phyloP scores from a whole-genome alignment of 176 grass and related monocot genomes.

The Phyllostachys edulis region DNA sequence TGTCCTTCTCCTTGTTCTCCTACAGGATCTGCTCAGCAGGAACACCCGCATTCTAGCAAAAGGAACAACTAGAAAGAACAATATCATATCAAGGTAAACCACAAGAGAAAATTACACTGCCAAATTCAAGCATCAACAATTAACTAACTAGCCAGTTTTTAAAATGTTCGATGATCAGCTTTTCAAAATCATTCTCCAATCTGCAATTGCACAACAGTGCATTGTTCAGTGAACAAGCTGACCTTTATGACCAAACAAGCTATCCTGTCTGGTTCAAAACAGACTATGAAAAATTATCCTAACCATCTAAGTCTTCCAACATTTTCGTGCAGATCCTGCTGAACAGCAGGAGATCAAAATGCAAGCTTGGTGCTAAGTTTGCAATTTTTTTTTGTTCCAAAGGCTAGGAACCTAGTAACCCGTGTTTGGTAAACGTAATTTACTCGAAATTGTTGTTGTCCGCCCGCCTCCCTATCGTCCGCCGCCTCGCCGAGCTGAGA shows the following conservation, averaged over 20 bases:
- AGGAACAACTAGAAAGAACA: not conserved
- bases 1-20: no score
- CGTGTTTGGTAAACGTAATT: not conserved
- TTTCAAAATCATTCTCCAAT: not conserved
- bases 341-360: not conserved
- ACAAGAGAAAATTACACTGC: not conserved
- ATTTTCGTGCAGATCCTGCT: no score
- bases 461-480: no score
- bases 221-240: not conserved
- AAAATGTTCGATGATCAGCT: not conserved
- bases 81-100: not conserved
- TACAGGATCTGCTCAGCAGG: no score
- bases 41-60: not conserved
- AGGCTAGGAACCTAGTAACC: not conserved
- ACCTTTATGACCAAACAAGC: not conserved
- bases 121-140: not conserved
- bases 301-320: not conserved
- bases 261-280: not conserved
- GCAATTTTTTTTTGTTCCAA: no score
- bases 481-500: no score
- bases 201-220: not conserved
- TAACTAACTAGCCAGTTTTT: not conserved
- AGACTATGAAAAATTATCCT: not conserved
- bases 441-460: no score
- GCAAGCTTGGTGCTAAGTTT: no score